Evolutionary conservation across 176 grass and related monocot genomes (phyloP).

Genomic region (Elymus sibiricus): DNA sequence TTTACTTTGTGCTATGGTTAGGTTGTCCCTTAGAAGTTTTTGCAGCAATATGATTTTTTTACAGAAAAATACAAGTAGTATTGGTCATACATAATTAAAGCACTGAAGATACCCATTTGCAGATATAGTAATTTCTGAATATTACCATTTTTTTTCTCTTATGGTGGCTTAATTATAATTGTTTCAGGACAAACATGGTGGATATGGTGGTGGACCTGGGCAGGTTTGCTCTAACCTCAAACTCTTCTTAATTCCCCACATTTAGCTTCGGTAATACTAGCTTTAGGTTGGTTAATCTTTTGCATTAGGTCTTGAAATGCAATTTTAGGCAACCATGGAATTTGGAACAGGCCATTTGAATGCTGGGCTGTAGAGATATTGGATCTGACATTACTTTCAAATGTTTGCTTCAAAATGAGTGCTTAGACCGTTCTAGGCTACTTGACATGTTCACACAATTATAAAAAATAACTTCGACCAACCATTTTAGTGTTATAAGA

Average conservation of each 20-base stretch:
- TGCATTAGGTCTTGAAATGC: not conserved
- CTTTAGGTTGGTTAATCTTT: constrained; percentile 17
- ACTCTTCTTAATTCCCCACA: constrained; percentile 1
- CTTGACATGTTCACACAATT: constrained; percentile 5
- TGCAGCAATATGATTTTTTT: not conserved
- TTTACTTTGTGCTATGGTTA: constrained; percentile 11
- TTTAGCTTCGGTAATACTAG: constrained; percentile 15
- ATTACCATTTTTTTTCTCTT: not conserved
- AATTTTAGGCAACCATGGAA: not conserved
- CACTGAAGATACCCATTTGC: not conserved
- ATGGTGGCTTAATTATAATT: constrained; percentile 30
- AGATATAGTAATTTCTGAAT: not conserved
- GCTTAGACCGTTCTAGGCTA: not conserved
- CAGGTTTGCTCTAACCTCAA: constrained; percentile 61
- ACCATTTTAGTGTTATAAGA: not conserved
- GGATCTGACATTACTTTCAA: constrained; percentile 2
- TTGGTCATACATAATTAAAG: not conserved
- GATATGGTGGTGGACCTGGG: constrained; percentile 88
- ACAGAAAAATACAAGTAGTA: not conserved
- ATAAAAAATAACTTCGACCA: not conserved
- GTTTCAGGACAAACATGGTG: constrained; percentile 83
- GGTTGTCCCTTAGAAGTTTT: not conserved
- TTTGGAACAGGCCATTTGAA: not conserved
- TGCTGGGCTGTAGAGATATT: not conserved
- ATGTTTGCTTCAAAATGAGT: not conserved